Conservation (phyloP, 805 yeast genomes). For the Sungouiella blattae region DNA sequence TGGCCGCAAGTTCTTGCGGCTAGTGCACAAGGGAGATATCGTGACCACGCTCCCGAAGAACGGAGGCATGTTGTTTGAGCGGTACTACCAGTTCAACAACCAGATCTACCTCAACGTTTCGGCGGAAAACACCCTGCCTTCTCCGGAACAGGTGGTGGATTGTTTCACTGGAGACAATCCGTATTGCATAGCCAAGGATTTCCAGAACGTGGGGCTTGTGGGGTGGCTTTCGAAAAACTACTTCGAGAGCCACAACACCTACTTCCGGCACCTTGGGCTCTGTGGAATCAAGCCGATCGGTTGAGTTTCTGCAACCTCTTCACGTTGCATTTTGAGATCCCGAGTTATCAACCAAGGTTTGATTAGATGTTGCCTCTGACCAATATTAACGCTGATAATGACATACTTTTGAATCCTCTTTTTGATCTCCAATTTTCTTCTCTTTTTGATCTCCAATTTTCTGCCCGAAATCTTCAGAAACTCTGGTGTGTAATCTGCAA, state of each 20-base stretch:
- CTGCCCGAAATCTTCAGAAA: too few species aligned
- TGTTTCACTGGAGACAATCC: constrained; percentile 26
- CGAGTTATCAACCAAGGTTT: too few species aligned
- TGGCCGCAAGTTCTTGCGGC: constrained; percentile 18
- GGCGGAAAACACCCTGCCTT: constrained; percentile 21
- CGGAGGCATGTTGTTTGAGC: constrained; percentile 5
- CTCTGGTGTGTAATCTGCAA: too few species aligned
- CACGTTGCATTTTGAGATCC: too few species aligned
- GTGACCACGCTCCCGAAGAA: constrained; percentile 27
- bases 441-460: too few species aligned
- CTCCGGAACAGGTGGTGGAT: constrained; percentile 27
- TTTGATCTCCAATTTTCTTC: too few species aligned
- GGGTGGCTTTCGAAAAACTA: constrained; percentile 14
- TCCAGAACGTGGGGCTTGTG: constrained; percentile 10
- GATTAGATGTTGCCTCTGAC: too few species aligned
- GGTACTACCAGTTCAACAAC: constrained; percentile 32
- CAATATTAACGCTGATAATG: too few species aligned
- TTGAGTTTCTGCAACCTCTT: too few species aligned
- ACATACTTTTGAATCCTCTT: too few species aligned
- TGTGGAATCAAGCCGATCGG: constrained; percentile 21
- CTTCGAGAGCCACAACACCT: constrained; percentile 33
- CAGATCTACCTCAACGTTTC: constrained; percentile 37
- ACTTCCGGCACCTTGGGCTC: constrained; percentile 35
- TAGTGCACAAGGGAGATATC: constrained; percentile 26
- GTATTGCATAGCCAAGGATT: constrained; percentile 30